phyloP scores from a whole-genome alignment of 441 rosid species.

The Macaranga tanarius region DNA sequence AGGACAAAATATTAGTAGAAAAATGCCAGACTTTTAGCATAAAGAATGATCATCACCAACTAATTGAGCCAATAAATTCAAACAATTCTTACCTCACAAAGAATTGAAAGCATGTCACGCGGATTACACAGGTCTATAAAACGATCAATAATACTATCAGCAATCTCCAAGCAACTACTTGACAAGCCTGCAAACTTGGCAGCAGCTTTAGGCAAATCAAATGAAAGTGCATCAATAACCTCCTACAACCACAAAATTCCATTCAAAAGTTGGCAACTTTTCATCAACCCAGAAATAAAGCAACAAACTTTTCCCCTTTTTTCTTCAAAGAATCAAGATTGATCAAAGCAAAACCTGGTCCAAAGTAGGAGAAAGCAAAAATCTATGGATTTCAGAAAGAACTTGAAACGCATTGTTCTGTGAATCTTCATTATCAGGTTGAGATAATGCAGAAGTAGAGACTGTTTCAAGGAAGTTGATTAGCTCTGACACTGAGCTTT shows the following conservation, averaged over 20 bases:
- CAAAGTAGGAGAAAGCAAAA: conserved; percentile 43
- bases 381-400: conserved; percentile 38
- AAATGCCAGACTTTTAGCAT: neutral
- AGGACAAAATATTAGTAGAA: neutral
- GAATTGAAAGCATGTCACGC: conserved; percentile 80
- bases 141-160: conserved; percentile 43
- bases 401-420: conserved; percentile 40
- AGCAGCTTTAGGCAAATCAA: conserved; percentile 67
- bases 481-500: conserved; percentile 44
- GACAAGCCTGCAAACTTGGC: conserved; percentile 58
- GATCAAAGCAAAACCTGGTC: conserved; percentile 48
- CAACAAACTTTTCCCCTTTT: no score
- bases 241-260: conserved; percentile 38
- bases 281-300: neutral
- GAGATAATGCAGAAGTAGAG: conserved; percentile 34
- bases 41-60: neutral
- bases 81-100: conserved; percentile 63
- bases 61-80: neutral
- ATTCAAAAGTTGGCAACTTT: conserved; percentile 12
- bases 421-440: conserved; percentile 37
- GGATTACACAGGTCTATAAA: conserved; percentile 63
- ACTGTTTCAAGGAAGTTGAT: conserved; percentile 47
- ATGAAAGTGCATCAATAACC: conserved; percentile 66
- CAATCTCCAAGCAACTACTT: conserved; percentile 44
- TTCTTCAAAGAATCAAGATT: neutral